Evolutionary conservation across 2,329 filamentous ascomycete genomes (phyloP).

Genomic region (Arthrobotrys megalospora): DNA sequence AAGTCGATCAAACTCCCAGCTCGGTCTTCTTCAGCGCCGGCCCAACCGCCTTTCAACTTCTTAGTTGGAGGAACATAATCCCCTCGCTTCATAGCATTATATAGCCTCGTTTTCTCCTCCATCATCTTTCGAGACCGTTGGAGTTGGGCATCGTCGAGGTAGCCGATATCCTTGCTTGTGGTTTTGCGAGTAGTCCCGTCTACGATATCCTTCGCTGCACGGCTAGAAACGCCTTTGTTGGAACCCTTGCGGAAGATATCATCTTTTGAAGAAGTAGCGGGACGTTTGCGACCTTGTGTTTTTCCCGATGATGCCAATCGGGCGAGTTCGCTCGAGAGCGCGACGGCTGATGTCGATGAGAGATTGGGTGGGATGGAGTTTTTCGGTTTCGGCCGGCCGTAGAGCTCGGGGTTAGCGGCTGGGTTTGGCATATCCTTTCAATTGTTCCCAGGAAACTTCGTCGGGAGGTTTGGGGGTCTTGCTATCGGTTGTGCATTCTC

Average conservation of each 20-base stretch:
- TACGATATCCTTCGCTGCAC: conserved; percentile 75
- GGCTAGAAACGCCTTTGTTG: conserved; percentile 76
- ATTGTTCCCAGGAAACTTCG: conserved; percentile 20
- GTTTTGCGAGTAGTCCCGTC: conserved; percentile 68
- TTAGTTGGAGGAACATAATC: conserved; percentile 75
- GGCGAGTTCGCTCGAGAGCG: conserved; percentile 90
- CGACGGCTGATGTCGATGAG: conserved; percentile 79
- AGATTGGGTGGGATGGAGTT: conserved; percentile 73
- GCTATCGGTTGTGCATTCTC: conserved; percentile 40
- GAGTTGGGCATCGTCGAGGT: conserved; percentile 73
- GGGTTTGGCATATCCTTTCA: conserved; percentile 72
- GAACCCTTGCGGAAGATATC: conserved; percentile 69
- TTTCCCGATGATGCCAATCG: conserved; percentile 63
- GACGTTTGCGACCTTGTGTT: conserved; percentile 49
- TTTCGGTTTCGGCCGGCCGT: conserved; percentile 81
- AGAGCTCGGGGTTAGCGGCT: conserved; percentile 72
- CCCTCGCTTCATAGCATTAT: conserved; percentile 91
- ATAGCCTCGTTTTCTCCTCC: conserved; percentile 90
- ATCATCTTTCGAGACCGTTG: conserved; percentile 82
- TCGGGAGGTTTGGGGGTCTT: conserved; percentile 9
- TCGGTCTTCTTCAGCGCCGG: conserved; percentile 73
- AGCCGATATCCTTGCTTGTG: conserved; percentile 75
- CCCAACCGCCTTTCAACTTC: conserved; percentile 52
- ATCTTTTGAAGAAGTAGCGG: conserved; percentile 47
- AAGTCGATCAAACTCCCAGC: conserved; percentile 87